Evolutionary conservation across 2,329 filamentous ascomycete species (phyloP).

Genomic region (Apiospora pterosperma): DNA sequence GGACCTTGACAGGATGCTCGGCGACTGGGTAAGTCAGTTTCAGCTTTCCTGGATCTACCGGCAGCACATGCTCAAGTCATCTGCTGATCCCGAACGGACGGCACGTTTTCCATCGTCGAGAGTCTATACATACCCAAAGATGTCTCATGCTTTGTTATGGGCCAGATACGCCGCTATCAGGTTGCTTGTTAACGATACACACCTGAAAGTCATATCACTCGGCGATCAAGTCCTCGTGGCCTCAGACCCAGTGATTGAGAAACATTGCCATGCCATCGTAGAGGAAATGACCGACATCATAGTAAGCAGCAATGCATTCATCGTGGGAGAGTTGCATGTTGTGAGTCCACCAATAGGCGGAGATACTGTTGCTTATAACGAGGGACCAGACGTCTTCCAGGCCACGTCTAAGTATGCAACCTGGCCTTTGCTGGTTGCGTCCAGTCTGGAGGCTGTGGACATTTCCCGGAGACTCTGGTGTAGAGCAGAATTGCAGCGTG

Average conservation of each 20-base stretch:
- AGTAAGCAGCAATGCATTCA: not conserved
- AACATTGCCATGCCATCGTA: not conserved
- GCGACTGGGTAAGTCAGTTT: not conserved
- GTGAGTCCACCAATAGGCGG: not conserved
- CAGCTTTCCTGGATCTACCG: not conserved
- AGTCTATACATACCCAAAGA: conserved; percentile 20
- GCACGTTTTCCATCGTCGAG: conserved; percentile 18
- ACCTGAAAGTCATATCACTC: conserved; percentile 7
- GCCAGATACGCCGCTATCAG: conserved; percentile 20
- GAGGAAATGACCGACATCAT: not conserved
- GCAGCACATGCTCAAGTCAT: conserved; percentile 10
- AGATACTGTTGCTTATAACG: not conserved
- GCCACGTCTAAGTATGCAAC: not conserved
- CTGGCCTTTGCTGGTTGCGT: not conserved
- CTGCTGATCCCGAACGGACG: conserved; percentile 6
- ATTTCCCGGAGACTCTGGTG: not conserved
- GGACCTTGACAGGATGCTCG: not conserved
- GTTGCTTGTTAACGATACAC: conserved; percentile 21
- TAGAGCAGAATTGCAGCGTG: not conserved
- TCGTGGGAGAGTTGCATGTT: not conserved
- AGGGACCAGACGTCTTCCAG: not conserved
- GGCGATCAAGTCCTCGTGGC: conserved; percentile 10
- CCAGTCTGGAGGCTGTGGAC: not conserved
- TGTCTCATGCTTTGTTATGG: conserved; percentile 20
- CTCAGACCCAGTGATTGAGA: not conserved